Evolutionary conservation across 2,329 filamentous ascomycete species (phyloP).

Genomic region (Thelonectria rubi): DNA sequence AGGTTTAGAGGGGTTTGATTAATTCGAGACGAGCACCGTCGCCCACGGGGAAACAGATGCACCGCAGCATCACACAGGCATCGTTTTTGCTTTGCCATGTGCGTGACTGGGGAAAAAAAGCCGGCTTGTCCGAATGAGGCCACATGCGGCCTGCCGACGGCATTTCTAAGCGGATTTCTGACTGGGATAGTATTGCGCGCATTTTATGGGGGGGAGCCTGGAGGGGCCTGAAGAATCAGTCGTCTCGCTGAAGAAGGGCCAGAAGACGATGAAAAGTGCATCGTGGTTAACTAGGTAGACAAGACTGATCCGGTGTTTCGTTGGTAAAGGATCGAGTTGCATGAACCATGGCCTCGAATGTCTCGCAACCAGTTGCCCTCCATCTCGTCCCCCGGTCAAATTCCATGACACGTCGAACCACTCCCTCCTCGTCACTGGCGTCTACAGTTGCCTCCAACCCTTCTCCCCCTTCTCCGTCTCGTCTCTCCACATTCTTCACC

Average conservation of each 20-base stretch:
- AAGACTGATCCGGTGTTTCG: background rate
- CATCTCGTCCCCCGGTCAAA: slow-evolving; percentile 16
- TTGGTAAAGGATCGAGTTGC: background rate
- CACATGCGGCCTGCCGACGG: slow-evolving; percentile 20
- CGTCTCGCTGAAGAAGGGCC: too few species aligned
- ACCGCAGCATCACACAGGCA: too few species aligned
- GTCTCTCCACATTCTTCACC: slow-evolving; percentile 14
- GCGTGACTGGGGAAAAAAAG: background rate
- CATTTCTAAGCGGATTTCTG: slow-evolving; percentile 23
- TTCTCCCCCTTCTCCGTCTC: slow-evolving; percentile 11
- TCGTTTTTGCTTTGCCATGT: too few species aligned
- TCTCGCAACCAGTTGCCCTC: slow-evolving; percentile 1
- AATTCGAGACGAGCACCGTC: background rate
- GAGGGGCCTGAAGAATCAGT: background rate
- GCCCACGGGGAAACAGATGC: too few species aligned
- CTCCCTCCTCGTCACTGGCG: background rate
- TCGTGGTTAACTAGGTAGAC: too few species aligned
- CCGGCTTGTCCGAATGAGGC: background rate
- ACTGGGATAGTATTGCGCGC: background rate
- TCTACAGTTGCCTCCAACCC: background rate
- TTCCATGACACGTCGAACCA: background rate
- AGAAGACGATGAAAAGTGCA: too few species aligned
- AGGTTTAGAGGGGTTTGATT: background rate
- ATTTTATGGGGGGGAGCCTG: background rate
- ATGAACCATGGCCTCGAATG: background rate